phyloP scores from a whole-genome alignment of 768 basidiomycete species.

The Termitomyces sp. region DNA sequence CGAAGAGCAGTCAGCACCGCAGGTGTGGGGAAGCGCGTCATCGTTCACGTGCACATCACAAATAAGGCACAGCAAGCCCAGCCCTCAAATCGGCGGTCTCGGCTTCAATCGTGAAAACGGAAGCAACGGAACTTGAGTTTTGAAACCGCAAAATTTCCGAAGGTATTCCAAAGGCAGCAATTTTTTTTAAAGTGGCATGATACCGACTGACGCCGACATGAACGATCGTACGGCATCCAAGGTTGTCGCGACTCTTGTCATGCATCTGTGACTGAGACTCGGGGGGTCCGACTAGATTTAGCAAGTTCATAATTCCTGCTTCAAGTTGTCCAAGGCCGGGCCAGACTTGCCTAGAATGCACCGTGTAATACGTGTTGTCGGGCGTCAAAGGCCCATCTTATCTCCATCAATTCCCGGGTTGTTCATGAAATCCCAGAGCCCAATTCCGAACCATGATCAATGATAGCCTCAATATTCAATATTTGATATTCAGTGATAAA shows the following conservation, averaged over 20 bases:
- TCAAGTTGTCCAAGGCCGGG: background rate
- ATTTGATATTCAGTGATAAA: too few relatives aligned
- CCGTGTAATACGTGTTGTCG: too few relatives aligned
- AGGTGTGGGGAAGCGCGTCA: constrained; percentile 9
- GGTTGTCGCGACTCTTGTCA: too few relatives aligned
- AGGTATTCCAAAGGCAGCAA: background rate
- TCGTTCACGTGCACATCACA: constrained; percentile 4
- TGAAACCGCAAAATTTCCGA: background rate
- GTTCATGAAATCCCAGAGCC: too few relatives aligned
- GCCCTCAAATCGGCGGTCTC: background rate
- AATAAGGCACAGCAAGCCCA: background rate
- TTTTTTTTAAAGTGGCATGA: background rate
- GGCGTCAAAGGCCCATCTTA: too few relatives aligned
- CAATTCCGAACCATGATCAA: too few relatives aligned
- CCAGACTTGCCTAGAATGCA: background rate
- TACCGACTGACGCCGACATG: background rate
- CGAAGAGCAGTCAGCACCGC: too few relatives aligned
- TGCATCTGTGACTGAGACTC: background rate
- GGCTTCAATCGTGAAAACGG: background rate
- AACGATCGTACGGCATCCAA: too few relatives aligned
- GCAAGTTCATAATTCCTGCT: too few relatives aligned
- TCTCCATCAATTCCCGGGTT: too few relatives aligned
- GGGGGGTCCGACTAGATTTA: too few relatives aligned
- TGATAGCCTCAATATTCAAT: too few relatives aligned
- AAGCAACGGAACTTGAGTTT: background rate